phyloP scores from a whole-genome alignment of 2,329 filamentous ascomycete species.

The Talaromyces albobiverticillius region DNA sequence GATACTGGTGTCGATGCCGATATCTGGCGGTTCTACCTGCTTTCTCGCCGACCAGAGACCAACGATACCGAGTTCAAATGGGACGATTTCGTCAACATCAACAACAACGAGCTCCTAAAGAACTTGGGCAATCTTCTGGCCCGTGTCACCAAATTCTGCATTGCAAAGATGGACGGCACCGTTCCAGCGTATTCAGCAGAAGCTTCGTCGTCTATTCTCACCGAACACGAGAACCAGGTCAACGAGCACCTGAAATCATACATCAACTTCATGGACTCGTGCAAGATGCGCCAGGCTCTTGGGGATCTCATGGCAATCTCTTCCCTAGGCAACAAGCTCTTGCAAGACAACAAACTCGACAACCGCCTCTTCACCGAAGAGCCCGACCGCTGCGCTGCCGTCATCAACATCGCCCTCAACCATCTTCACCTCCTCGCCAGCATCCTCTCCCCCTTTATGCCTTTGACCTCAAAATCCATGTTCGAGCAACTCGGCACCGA shows the following conservation, averaged over 20 bases:
- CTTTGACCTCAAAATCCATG: constrained; percentile 71
- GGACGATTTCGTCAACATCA: constrained; percentile 75
- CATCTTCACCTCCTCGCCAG: constrained; percentile 77
- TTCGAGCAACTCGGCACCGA: constrained; percentile 68
- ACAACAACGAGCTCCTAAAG: constrained; percentile 83
- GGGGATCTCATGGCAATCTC: constrained; percentile 56
- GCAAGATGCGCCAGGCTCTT: constrained; percentile 58
- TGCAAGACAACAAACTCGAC: constrained; percentile 61
- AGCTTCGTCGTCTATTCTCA: constrained; percentile 22
- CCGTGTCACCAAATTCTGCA: constrained; percentile 70
- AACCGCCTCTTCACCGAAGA: constrained; percentile 60
- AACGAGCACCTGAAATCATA: constrained; percentile 56
- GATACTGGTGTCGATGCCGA: constrained; percentile 80
- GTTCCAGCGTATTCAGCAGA: constrained; percentile 39
- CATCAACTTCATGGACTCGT: constrained; percentile 57
- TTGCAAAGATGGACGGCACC: constrained; percentile 29
- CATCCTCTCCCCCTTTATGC: constrained; percentile 81
- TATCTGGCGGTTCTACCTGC: constrained; percentile 91
- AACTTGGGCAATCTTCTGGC: constrained; percentile 73
- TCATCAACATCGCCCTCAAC: constrained; percentile 77
- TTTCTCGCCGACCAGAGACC: constrained; percentile 80
- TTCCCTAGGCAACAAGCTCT: constrained; percentile 57
- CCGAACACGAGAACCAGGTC: constrained; percentile 44
- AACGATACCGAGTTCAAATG: constrained; percentile 89
- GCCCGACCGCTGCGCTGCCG: constrained; percentile 58